A percentile compares a stretch with the other conserved stretches of the same genome.
Evolutionary conservation across 305 asterid species (phyloP).

Genomic region (Fraxinus paxiana): DNA sequence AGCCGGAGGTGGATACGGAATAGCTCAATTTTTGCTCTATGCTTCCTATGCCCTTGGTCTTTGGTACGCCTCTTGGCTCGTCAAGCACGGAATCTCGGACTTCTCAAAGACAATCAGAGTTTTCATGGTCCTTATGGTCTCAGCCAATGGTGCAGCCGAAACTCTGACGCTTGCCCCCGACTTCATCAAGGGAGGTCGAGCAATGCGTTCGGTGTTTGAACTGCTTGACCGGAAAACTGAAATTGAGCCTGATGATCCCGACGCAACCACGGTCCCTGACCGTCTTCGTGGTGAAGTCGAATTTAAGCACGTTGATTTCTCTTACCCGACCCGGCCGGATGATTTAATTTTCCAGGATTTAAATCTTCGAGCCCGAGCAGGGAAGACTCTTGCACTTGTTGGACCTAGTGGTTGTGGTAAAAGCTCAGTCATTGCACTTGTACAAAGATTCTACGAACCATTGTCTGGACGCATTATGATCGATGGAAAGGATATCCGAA

Average conservation of each 20-base stretch:
- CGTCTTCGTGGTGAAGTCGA: constrained; percentile 85
- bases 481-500: constrained; percentile 85
- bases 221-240: constrained; percentile 90
- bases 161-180: constrained; percentile 92
- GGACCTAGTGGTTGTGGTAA: constrained; percentile 97
- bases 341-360: constrained; percentile 62
- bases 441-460: constrained; percentile 84
- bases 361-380: constrained; percentile 79
- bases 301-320: constrained; percentile 82
- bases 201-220: constrained; percentile 87
- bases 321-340: constrained; percentile 88
- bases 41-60: constrained; percentile 92
- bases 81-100: constrained; percentile 92
- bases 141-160: constrained; percentile 98
- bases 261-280: constrained; percentile 53
- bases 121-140: constrained; percentile 98
- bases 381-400: constrained; percentile 87
- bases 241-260: constrained; percentile 81
- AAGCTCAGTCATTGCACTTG: constrained; percentile 71
- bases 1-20: constrained; percentile 90
- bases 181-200: constrained; percentile 91
- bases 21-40: constrained; percentile 84
- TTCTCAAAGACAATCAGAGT: constrained; percentile 95
- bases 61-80: constrained; percentile 98
- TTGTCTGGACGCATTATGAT: constrained; percentile 72